Conservation (phyloP, 805 yeast genomes). For the Hanseniaspora valbyensis region DNA sequence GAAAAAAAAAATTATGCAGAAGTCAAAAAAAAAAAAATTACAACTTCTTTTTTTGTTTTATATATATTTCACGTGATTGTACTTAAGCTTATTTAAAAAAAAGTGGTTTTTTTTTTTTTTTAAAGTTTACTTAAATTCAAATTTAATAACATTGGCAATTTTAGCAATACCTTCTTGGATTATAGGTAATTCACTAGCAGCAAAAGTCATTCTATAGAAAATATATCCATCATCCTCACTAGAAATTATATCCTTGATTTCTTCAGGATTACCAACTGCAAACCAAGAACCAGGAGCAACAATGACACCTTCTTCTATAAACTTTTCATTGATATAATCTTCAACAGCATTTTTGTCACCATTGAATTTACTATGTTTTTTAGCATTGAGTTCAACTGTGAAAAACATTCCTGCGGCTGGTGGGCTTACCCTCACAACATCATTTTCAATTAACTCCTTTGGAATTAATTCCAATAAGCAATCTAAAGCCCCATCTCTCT, state of each 20-base stretch:
- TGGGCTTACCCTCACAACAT: slow-evolving; percentile 31
- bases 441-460: slow-evolving; percentile 24
- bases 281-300: slow-evolving; percentile 84
- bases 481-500: slow-evolving; percentile 79
- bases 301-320: slow-evolving; percentile 49
- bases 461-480: slow-evolving; percentile 54
- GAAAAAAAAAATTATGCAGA: neutral
- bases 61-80: neutral
- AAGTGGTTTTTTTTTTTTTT: neutral
- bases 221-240: slow-evolving; percentile 28
- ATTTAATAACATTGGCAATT: slow-evolving; percentile 51
- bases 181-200: slow-evolving; percentile 65
- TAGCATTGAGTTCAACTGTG: slow-evolving; percentile 60
- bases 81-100: neutral
- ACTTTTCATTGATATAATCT: slow-evolving; percentile 48
- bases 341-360: slow-evolving; percentile 61
- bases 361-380: slow-evolving; percentile 65
- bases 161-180: slow-evolving; percentile 52
- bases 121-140: slow-evolving; percentile 34
- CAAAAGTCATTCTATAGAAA: slow-evolving; percentile 80
- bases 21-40: neutral
- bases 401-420: slow-evolving; percentile 87
- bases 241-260: neutral
- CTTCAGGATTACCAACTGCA: slow-evolving; percentile 25
- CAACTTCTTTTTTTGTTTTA: neutral